Percentiles rank a stretch among this genome's conserved stretches.
phyloP scores from a whole-genome alignment of 305 asterid genomes.

The Fraxinus albicans region DNA sequence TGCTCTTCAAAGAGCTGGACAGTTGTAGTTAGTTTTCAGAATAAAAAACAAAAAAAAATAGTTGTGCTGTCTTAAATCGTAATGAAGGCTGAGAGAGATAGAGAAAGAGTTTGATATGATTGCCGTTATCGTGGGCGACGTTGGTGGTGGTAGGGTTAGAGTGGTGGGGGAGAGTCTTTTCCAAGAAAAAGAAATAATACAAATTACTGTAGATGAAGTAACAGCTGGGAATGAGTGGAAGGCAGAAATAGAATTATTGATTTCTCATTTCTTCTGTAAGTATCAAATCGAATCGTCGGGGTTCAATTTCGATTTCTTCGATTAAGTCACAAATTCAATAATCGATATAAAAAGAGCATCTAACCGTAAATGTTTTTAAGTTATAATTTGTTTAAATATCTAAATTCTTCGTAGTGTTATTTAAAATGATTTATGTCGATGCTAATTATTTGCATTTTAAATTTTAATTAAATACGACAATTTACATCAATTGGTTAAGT shows the following conservation, averaged over 20 bases:
- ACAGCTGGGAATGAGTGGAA: conserved; percentile 37
- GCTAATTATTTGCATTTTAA: neutral
- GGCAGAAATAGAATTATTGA: conserved; percentile 10
- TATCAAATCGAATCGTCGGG: conserved; percentile 34
- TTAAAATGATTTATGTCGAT: neutral
- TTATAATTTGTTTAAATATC: neutral
- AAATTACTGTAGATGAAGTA: conserved; percentile 32
- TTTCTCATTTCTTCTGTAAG: conserved; percentile 24
- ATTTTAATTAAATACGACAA: neutral
- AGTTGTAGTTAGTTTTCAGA: neutral
- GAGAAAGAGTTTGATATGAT: neutral
- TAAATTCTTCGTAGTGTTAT: neutral
- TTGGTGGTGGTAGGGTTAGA: neutral
- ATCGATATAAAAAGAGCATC: too few species aligned
- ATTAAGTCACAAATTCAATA: neutral
- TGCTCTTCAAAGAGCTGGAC: neutral
- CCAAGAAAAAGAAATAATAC: conserved; percentile 2
- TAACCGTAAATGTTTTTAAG: neutral
- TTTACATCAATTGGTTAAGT: neutral
- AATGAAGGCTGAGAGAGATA: neutral
- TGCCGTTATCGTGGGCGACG: neutral
- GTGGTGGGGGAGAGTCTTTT: conserved; percentile 12
- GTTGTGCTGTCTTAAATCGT: conserved; percentile 1
- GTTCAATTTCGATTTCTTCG: neutral
- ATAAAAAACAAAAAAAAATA: neutral